Evolutionary conservation across 129 eudicot species (phyloP).

Genomic region (Dittrichia graveolens): DNA sequence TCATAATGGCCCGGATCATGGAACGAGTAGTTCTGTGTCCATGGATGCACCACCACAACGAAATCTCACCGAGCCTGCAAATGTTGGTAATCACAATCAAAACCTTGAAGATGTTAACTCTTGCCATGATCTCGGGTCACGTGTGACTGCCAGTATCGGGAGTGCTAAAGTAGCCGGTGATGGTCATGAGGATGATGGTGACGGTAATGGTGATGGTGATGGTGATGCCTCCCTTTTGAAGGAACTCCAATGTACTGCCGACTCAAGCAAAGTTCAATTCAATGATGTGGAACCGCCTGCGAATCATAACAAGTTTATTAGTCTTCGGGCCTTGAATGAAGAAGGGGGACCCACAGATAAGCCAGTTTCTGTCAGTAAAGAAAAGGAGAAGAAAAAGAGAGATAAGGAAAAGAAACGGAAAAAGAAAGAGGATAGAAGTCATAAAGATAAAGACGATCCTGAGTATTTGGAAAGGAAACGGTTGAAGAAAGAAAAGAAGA

Average conservation of each 20-base stretch:
- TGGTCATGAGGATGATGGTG: slow-evolving; percentile 7
- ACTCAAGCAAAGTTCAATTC: slow-evolving; percentile 64
- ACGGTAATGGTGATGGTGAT: slow-evolving; percentile 43
- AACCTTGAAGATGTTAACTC: slow-evolving; percentile 77
- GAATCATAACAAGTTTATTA: slow-evolving; percentile 31
- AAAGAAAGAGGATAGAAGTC: slow-evolving; percentile 19
- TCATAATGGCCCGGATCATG: slow-evolving; percentile 57
- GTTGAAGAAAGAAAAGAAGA: slow-evolving; percentile 77
- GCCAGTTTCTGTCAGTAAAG: slow-evolving; percentile 32
- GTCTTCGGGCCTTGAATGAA: slow-evolving; percentile 40
- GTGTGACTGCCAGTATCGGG: slow-evolving; percentile 91
- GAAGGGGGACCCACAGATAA: slow-evolving; percentile 29
- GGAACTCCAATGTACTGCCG: slow-evolving; percentile 94
- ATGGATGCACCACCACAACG: slow-evolving; percentile 71
- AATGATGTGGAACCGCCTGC: slow-evolving; percentile 32
- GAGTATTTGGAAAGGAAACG: slow-evolving; percentile 66
- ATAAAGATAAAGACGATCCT: slow-evolving; percentile 53
- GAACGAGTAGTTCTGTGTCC: slow-evolving; percentile 78
- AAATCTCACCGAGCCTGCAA: slow-evolving; percentile 46
- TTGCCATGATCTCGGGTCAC: slow-evolving; percentile 84
- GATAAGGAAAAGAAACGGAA: slow-evolving; percentile 76
- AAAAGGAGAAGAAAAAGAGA: slow-evolving; percentile 53
- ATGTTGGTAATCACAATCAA: slow-evolving; percentile 65
- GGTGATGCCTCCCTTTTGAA: slow-evolving; percentile 41
- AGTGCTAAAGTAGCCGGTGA: slow-evolving; percentile 60